Percentiles rank a stretch among this genome's conserved stretches.
Conservation (phyloP, 192 early-diverging fungal species). For the Backusella parvicylindrica region DNA sequence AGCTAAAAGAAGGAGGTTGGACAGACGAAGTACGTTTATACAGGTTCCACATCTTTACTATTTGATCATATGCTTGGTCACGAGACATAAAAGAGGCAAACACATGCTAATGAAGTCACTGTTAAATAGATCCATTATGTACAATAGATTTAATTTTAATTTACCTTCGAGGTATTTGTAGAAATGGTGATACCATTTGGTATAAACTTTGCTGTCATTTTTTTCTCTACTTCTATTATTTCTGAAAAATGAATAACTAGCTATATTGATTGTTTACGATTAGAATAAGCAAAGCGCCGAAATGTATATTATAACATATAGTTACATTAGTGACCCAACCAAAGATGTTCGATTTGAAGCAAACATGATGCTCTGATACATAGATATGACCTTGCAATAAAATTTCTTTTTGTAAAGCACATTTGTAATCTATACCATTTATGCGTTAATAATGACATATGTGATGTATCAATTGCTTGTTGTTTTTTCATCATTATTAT, state of each 20-base stretch:
- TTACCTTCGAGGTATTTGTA: slow-evolving; percentile 57
- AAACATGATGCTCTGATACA: slow-evolving; percentile 74
- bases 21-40: slow-evolving; percentile 7
- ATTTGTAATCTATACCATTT: slow-evolving; percentile 61
- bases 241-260: slow-evolving; percentile 73
- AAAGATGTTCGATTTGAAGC: slow-evolving; percentile 88
- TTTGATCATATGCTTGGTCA: slow-evolving; percentile 70
- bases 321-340: slow-evolving; percentile 80
- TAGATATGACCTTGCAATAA: slow-evolving; percentile 83
- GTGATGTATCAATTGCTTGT: not conserved
- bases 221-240: slow-evolving; percentile 79
- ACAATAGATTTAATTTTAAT: not conserved
- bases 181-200: slow-evolving; percentile 85
- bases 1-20: not conserved
- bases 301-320: not conserved
- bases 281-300: not conserved
- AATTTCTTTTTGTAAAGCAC: slow-evolving; percentile 86
- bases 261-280: slow-evolving; percentile 15
- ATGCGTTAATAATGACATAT: slow-evolving; percentile 3
- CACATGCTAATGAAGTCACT: slow-evolving; percentile 46
- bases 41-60: slow-evolving; percentile 59
- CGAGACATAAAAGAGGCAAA: slow-evolving; percentile 87
- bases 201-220: slow-evolving; percentile 81
- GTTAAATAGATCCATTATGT: not conserved
- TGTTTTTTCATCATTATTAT: not conserved